Conservation (phyloP, 1,139 yeast genomes). For the Saccharomyces hybrid region DNA sequence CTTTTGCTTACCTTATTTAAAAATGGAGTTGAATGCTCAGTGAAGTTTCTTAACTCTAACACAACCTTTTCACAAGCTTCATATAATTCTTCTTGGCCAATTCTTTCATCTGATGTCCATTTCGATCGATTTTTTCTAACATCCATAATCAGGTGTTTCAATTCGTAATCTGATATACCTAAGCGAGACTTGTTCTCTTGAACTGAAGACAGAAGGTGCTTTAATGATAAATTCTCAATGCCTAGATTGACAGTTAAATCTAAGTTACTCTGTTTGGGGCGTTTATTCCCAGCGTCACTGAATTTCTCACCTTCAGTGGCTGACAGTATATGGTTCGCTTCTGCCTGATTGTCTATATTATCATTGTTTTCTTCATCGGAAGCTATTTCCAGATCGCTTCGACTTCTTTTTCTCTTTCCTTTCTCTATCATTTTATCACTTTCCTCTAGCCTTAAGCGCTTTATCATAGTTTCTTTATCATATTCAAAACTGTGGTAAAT, state of each 20-base stretch:
- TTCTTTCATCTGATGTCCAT: conserved; percentile 91
- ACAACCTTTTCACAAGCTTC: conserved; percentile 97
- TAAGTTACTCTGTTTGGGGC: conserved; percentile 18
- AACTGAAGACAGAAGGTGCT: conserved; percentile 70
- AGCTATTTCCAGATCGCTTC: conserved; percentile 9
- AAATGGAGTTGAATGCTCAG: conserved; percentile 95
- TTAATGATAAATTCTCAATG: conserved; percentile 72
- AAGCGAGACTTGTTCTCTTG: conserved; percentile 71
- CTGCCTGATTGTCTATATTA: background rate
- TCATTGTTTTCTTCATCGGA: conserved; percentile 7
- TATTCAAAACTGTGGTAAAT: conserved; percentile 80
- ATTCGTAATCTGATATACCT: conserved; percentile 73
- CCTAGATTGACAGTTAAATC: conserved; percentile 50
- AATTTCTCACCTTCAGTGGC: conserved; percentile 5
- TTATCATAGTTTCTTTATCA: conserved; percentile 69
- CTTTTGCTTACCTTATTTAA: conserved; percentile 89
- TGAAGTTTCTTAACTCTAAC: conserved; percentile 77
- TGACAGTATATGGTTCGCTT: conserved; percentile 3
- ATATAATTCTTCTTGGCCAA: conserved; percentile 94
- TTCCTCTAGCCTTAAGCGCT: conserved; percentile 70
- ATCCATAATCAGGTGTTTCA: conserved; percentile 78
- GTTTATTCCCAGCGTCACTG: conserved; percentile 6
- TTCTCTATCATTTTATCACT: conserved; percentile 63
- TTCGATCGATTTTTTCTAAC: conserved; percentile 91
- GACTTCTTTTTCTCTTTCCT: conserved; percentile 21